Percentiles rank a stretch among this genome's conserved stretches.
Evolutionary conservation across 2,329 filamentous ascomycete species (phyloP).

Genomic region (Plenodomus tracheiphilus): DNA sequence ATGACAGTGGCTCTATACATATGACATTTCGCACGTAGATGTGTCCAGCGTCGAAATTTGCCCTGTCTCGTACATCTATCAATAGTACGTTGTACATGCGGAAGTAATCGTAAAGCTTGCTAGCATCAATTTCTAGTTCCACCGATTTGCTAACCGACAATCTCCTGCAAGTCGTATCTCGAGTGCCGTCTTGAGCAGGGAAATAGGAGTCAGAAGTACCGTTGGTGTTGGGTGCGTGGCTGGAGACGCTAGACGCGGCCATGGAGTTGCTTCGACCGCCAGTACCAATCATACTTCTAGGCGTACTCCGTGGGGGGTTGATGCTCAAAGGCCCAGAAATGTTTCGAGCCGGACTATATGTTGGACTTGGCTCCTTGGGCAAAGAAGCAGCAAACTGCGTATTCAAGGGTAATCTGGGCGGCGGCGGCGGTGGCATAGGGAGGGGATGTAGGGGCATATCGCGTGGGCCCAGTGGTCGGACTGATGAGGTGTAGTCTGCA

Average conservation of each 20-base stretch:
- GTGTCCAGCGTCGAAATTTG: constrained; percentile 84
- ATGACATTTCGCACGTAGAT: constrained; percentile 83
- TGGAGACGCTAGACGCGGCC: constrained; percentile 43
- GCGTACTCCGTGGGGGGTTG: constrained; percentile 66
- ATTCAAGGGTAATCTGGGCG: constrained; percentile 55
- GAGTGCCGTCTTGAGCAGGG: constrained; percentile 28
- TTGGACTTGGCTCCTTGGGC: constrained; percentile 73
- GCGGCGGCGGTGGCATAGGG: constrained; percentile 41
- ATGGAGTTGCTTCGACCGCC: constrained; percentile 60
- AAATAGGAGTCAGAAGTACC: constrained; percentile 49
- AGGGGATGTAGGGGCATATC: constrained; percentile 53
- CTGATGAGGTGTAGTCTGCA: constrained; percentile 39
- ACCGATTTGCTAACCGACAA: constrained; percentile 56
- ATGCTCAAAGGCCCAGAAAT: constrained; percentile 68
- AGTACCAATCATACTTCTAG: constrained; percentile 63
- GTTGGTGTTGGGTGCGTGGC: constrained; percentile 42
- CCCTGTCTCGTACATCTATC: constrained; percentile 81
- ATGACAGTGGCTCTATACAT: constrained; percentile 82
- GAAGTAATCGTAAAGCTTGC: constrained; percentile 73
- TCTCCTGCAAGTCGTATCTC: constrained; percentile 27
- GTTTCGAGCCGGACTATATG: constrained; percentile 77
- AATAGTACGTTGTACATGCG: constrained; percentile 70
- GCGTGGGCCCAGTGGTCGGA: constrained; percentile 53
- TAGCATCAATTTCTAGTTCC: constrained; percentile 66
- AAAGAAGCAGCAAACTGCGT: constrained; percentile 59